Percentiles rank a stretch among this genome's conserved stretches.
Conservation (phyloP, 345 rosid species). For the Citrus medica region DNA sequence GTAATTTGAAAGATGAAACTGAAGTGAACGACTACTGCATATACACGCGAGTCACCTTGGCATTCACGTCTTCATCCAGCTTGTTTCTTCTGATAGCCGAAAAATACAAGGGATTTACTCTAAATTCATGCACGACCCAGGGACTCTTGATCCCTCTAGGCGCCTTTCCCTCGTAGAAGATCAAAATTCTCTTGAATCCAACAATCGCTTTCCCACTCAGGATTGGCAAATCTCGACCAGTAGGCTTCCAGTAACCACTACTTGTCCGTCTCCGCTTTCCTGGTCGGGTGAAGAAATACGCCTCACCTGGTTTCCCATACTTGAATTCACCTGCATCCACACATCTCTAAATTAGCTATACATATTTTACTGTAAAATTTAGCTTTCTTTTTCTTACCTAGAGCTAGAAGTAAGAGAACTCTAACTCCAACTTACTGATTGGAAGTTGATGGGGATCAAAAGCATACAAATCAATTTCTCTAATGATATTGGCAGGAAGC, state of each 20-base stretch:
- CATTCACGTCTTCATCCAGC: background rate
- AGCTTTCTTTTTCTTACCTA: too few relatives aligned
- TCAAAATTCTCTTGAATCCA: slow-evolving; percentile 3
- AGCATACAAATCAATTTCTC: slow-evolving; percentile 9
- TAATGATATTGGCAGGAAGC: slow-evolving; percentile 1
- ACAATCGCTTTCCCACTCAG: background rate
- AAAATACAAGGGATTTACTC: background rate
- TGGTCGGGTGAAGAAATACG: slow-evolving; percentile 7
- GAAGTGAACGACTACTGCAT: too few relatives aligned
- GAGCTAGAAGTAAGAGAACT: accelerated
- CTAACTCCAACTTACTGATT: background rate
- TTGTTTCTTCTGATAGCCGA: background rate
- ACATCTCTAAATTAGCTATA: background rate
- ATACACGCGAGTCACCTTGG: background rate
- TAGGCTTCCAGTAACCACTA: slow-evolving; percentile 8
- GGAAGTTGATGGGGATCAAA: slow-evolving; percentile 6
- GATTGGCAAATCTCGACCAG: background rate
- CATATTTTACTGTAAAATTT: background rate
- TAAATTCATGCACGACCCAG: background rate
- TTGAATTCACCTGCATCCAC: slow-evolving; percentile 5
- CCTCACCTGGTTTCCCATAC: slow-evolving; percentile 1
- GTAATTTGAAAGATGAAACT: too few relatives aligned
- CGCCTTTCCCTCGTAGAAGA: background rate
- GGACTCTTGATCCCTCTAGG: background rate
- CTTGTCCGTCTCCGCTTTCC: background rate